Evolutionary conservation across 148 eudicot species (phyloP).

Genomic region (Diospyros kaki): DNA sequence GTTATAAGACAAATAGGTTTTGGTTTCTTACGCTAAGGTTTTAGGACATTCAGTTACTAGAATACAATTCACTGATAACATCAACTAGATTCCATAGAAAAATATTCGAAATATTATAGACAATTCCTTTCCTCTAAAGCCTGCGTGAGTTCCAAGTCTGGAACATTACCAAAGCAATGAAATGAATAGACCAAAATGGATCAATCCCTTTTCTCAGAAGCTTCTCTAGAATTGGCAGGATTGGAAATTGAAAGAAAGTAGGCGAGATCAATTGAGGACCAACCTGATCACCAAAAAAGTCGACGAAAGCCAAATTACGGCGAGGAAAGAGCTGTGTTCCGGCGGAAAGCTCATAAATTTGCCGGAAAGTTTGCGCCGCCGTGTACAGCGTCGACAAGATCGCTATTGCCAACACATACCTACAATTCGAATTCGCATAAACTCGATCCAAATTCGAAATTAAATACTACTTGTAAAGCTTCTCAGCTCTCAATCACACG

Average conservation of each 20-base stretch:
- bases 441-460: not conserved
- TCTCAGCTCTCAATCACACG: too few species aligned
- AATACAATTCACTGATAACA: too few species aligned
- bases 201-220: not conserved
- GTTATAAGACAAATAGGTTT: too few species aligned
- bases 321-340: slow-evolving; percentile 25
- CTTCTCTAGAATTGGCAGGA: not conserved
- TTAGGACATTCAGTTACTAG: too few species aligned
- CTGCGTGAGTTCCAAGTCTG: not conserved
- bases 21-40: too few species aligned
- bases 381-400: slow-evolving; percentile 55
- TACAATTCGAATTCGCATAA: slow-evolving; percentile 7
- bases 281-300: slow-evolving; percentile 77
- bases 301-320: slow-evolving; percentile 28
- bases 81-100: too few species aligned
- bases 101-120: not conserved
- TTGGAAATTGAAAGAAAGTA: not conserved
- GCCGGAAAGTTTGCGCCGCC: slow-evolving; percentile 40
- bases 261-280: not conserved
- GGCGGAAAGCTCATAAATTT: slow-evolving; percentile 41
- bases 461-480: too few species aligned
- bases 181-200: not conserved
- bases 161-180: not conserved
- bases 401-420: slow-evolving; percentile 65
- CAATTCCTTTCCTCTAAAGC: not conserved